Evolutionary conservation across 345 rosid genomes (phyloP).

Genomic region (Ceriops decandra): DNA sequence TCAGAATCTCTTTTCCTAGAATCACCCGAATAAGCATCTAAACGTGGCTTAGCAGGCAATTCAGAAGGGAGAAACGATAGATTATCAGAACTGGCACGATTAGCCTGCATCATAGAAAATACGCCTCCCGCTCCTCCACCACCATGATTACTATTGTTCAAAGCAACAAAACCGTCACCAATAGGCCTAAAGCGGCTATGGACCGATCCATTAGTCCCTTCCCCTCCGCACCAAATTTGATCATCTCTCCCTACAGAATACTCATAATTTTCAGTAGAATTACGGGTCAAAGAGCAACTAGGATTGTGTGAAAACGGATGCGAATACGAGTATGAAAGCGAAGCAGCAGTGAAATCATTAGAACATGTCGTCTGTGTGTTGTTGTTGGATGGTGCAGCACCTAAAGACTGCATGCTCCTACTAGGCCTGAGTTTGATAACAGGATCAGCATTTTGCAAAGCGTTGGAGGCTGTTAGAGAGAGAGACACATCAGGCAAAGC

Average conservation of each 20-base stretch:
- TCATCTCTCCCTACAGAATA: constrained; percentile 78
- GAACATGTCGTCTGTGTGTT: constrained; percentile 60
- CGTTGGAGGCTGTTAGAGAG: constrained; percentile 73
- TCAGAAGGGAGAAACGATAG: constrained; percentile 90
- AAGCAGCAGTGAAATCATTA: constrained; percentile 85
- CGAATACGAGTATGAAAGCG: constrained; percentile 74
- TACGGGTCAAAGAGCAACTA: constrained; percentile 82
- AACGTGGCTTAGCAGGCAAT: constrained; percentile 65
- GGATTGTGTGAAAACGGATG: constrained; percentile 89
- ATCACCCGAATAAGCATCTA: constrained; percentile 62
- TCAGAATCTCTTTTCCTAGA: constrained; percentile 54
- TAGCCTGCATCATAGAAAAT: constrained; percentile 35
- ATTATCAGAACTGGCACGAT: constrained; percentile 55
- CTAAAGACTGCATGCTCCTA: constrained; percentile 33
- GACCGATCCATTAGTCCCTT: constrained; percentile 98
- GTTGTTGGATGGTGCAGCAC: constrained; percentile 31
- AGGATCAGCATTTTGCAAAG: constrained; percentile 44
- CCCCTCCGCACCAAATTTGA: constrained; percentile 90
- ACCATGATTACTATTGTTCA: constrained; percentile 37
- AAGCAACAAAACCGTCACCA: constrained; percentile 67
- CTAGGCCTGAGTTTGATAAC: constrained; percentile 36
- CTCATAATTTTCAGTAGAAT: constrained; percentile 78
- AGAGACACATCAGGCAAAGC: constrained; percentile 83
- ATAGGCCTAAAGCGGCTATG: constrained; percentile 95
- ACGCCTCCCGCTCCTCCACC: constrained; percentile 28